These are phyloP conservation scores for Quercus tomentella DNA, from an alignment of 331 rosid genomes.

Conservation along the genomic window DNA sequence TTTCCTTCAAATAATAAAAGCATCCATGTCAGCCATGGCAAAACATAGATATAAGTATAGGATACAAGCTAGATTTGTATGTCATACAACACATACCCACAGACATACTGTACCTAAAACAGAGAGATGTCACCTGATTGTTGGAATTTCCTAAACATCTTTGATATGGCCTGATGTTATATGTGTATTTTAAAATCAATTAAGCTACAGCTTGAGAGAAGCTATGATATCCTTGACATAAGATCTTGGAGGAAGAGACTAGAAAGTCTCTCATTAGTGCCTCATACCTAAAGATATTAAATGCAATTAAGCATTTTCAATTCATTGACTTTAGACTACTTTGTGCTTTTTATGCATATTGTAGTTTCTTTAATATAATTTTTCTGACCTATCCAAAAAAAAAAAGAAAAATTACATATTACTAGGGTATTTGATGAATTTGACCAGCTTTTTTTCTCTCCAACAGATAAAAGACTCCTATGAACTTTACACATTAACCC, in stretches of 20 bases:
- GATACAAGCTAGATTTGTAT: neutral
- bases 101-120: neutral
- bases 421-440: slow-evolving; percentile 1
- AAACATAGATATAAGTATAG: neutral
- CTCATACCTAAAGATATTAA: slow-evolving; percentile 7
- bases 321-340: no score
- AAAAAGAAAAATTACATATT: slow-evolving; percentile 8
- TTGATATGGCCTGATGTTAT: neutral
- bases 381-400: no score
- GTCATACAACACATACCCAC: neutral
- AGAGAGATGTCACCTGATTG: neutral
- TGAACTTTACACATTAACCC: neutral
- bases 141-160: neutral
- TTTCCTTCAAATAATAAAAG: neutral
- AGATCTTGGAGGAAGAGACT: neutral
- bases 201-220: neutral
- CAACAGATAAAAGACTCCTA: neutral
- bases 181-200: neutral
- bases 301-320: neutral
- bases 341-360: no score
- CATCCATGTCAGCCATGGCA: neutral
- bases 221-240: neutral
- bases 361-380: no score
- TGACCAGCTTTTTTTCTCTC: neutral
- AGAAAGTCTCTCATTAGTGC: neutral